Base-by-base conservation (phyloP, 1,284 basidiomycete genomes). In the Ceratobasidium sp. region DNA sequence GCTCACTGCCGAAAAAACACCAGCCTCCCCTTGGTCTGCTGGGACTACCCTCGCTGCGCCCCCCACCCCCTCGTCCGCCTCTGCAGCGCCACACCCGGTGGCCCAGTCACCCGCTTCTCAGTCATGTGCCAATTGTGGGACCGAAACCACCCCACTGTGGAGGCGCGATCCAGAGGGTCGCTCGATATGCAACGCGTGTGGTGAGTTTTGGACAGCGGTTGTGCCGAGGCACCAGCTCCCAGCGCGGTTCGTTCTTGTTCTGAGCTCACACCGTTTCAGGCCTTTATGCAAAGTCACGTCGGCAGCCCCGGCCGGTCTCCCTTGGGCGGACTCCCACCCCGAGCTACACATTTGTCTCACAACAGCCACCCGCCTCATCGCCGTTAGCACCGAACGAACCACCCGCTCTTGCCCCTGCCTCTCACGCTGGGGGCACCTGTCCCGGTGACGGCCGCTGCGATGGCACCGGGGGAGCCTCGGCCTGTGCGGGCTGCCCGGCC, bases 371-470 rank as follows among this genome's bases (percentile, higher is more conserved):
- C 51, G 49, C 51, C 58, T 30, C 61, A 36, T 73, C 73, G 28
- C 48, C 70, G 58, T 53, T 74, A 49, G 56, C 66, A 46, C 73
- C 70, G 69, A 74, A 70, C 40, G 72, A 67, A 23, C 73, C 75
- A 18, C 62, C 72, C 30, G 28, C 70, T 14, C 54, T 63, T 48
- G 30, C 60, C 18, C 49, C 62, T 38, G 51, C 33, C 66, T 74
- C 76, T 70, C 80, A 80, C 75, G 73, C 74, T 61, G 83, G 84
- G 61, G 92, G 95, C 61, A 94, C 94, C 21, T 98, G 95, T 81
- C 95, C 95, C 6, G 95, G 95, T 73, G 95, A 96, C 81, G 95
- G 95, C 46, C 87, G 92, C 76, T 98, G 95, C 82, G 94, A 98
- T 82, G 95, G 95, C 75, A 94, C 92, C 36, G 95, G 95, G 77